Percentiles rank a stretch among this genome's conserved stretches.
These are phyloP conservation scores for Closterium sp. DNA, from an alignment of 139 green algal genomes.

Conservation along the genomic window DNA sequence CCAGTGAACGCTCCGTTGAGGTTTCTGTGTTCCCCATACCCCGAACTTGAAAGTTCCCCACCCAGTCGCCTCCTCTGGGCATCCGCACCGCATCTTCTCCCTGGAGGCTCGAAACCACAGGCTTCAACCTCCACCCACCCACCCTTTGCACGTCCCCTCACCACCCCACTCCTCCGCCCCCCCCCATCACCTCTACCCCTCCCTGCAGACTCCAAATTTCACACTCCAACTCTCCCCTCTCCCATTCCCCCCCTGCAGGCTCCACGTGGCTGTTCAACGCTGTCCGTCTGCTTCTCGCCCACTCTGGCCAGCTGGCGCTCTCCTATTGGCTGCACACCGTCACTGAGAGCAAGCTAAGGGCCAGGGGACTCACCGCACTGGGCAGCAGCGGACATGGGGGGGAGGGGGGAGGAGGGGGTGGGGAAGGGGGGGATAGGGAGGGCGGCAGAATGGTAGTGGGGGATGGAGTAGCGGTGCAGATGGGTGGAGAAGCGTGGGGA, in stretches of 20 bases:
- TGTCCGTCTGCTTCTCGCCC: background rate
- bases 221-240: too few relatives aligned
- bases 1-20: too few relatives aligned
- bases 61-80: too few relatives aligned
- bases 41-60: too few relatives aligned
- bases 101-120: too few relatives aligned
- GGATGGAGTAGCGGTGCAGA: background rate
- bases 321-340: background rate
- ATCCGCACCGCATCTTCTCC: too few relatives aligned
- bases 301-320: background rate
- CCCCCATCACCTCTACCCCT: too few relatives aligned
- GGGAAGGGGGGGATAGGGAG: too few relatives aligned
- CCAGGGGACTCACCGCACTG: background rate
- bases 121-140: background rate
- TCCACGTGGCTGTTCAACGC: constrained; percentile 11
- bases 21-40: too few relatives aligned
- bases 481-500: background rate
- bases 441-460: background rate
- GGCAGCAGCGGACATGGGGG: background rate
- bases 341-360: background rate
- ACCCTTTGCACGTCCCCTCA: background rate
- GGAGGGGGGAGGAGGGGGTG: too few relatives aligned
- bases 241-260: background rate
- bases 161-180: background rate
- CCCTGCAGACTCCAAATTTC: too few relatives aligned